These are phyloP conservation scores for Euphrasia arctica DNA, from an alignment of 305 asterid species.

Conservation along the genomic window DNA sequence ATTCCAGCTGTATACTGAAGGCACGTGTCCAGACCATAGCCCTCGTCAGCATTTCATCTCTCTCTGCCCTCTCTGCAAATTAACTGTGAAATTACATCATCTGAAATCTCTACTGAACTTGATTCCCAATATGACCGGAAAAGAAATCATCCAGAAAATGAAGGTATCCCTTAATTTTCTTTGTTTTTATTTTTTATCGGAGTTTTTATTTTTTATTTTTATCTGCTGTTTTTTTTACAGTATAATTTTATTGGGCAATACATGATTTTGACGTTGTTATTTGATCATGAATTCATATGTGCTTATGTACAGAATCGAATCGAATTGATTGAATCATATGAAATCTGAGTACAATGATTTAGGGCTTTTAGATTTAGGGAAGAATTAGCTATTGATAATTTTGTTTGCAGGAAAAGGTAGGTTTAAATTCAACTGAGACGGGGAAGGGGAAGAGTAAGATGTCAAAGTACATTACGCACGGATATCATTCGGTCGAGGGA, in stretches of 20 bases:
- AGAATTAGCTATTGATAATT: background rate
- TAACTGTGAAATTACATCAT: background rate
- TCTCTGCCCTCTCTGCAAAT: background rate
- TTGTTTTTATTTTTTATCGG: background rate
- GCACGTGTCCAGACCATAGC: constrained; percentile 1
- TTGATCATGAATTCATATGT: background rate
- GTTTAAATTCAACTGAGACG: background rate
- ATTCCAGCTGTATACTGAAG: background rate
- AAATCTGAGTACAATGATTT: background rate
- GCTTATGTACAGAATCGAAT: too few species aligned
- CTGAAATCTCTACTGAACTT: background rate
- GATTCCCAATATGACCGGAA: constrained; percentile 40
- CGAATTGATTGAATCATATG: too few species aligned
- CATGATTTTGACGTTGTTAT: background rate
- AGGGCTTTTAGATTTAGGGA: background rate
- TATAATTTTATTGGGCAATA: too few species aligned
- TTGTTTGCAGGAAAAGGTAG: background rate
- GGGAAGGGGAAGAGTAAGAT: background rate
- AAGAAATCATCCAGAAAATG: constrained; percentile 51
- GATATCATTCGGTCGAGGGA: constrained; percentile 80
- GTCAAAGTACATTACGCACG: constrained; percentile 52
- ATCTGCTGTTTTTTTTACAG: background rate
- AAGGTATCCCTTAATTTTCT: constrained; percentile 40
- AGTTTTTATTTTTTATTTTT: too few species aligned
- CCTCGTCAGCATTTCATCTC: background rate